Conservation (phyloP, 805 yeast genomes). For the Peterozyma xylosa region DNA sequence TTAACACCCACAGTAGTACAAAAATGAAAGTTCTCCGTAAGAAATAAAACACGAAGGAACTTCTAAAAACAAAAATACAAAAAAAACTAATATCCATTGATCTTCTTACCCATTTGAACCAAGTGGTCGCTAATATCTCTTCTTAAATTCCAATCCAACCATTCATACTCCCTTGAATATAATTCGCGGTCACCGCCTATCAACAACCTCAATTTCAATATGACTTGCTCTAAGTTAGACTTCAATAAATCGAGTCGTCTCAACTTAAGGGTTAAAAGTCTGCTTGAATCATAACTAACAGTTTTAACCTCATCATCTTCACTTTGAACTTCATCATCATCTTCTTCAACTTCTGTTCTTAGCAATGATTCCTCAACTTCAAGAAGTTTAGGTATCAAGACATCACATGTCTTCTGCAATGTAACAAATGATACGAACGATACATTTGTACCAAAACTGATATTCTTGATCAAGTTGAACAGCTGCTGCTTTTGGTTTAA, state of each 20-base stretch:
- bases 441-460: slow-evolving; percentile 13
- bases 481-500: slow-evolving; percentile 14
- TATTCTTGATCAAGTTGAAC: slow-evolving; percentile 16
- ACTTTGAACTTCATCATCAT: not conserved
- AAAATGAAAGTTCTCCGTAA: not conserved
- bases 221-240: slow-evolving; percentile 13
- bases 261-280: slow-evolving; percentile 3
- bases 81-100: slow-evolving; percentile 18
- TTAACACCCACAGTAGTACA: not conserved
- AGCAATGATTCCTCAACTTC: not conserved
- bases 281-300: not conserved
- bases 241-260: slow-evolving; percentile 8
- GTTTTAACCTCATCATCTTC: slow-evolving; percentile 6
- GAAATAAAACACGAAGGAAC: not conserved
- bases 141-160: slow-evolving; percentile 19
- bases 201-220: slow-evolving; percentile 16
- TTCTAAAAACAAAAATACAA: too few species aligned
- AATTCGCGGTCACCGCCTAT: slow-evolving; percentile 9
- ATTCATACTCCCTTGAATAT: slow-evolving; percentile 13
- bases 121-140: slow-evolving; percentile 22
- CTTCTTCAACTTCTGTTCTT: slow-evolving; percentile 2
- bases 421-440: slow-evolving; percentile 21
- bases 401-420: slow-evolving; percentile 15
- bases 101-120: slow-evolving; percentile 17
- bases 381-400: slow-evolving; percentile 14